Percentiles rank a stretch among this genome's conserved stretches.
These are phyloP conservation scores for Microcyclosporella mali DNA, from an alignment of 2,329 filamentous ascomycete genomes.

Conservation along the genomic window DNA sequence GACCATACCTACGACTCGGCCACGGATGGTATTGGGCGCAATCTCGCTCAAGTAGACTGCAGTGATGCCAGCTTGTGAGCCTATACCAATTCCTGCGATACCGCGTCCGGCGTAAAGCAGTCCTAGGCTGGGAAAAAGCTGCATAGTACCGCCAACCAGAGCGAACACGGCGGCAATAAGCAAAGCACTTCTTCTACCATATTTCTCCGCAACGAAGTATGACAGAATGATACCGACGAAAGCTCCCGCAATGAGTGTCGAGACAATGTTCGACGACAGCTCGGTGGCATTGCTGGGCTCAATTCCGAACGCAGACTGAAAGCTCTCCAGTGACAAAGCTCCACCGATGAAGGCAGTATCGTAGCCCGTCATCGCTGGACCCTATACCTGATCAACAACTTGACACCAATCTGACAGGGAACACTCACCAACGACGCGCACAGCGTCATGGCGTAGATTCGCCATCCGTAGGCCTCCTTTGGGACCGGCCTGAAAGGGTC, in stretches of 20 bases:
- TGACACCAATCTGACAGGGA: too few relatives aligned
- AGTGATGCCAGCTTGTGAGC: conserved; percentile 64
- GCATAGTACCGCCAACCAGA: conserved; percentile 56
- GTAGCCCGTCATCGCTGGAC: not conserved
- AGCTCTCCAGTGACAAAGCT: not conserved
- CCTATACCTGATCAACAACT: not conserved
- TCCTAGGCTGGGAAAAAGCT: conserved; percentile 56
- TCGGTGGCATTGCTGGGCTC: not conserved
- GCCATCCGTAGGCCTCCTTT: conserved; percentile 1
- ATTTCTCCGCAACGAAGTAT: not conserved
- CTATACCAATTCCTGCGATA: conserved; percentile 66
- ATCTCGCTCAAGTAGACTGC: conserved; percentile 64
- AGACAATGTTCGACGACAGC: not conserved
- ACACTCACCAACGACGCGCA: not conserved
- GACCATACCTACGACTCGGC: conserved; percentile 54
- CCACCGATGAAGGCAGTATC: not conserved
- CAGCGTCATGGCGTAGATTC: not conserved
- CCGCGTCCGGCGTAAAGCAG: conserved; percentile 68
- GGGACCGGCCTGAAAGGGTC: not conserved
- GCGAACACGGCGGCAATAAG: conserved; percentile 38
- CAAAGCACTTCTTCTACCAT: conserved; percentile 50
- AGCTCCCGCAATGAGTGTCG: not conserved
- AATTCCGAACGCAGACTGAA: not conserved
- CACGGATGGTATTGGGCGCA: conserved; percentile 53
- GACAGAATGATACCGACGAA: not conserved